Evolutionary conservation across 2,329 filamentous ascomycete species (phyloP).

Genomic region (Tolypocladium cylindrosporum): DNA sequence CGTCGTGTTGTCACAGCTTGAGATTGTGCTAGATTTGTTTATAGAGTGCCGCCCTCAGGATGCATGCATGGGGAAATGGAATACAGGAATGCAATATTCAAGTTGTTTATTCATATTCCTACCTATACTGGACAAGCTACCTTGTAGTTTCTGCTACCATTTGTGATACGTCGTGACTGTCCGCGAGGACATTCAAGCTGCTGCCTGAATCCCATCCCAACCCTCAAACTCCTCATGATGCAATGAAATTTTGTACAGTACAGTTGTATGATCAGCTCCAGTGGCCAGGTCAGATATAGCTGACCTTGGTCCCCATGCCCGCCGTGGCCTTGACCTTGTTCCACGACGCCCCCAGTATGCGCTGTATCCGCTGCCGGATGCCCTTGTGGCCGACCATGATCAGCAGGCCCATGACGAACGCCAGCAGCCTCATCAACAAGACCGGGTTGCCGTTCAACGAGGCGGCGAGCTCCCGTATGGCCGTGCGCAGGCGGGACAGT

Average conservation of each 20-base stretch:
- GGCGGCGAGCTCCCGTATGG: constrained; percentile 40
- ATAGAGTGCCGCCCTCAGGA: not conserved
- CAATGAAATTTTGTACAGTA: constrained; percentile 10
- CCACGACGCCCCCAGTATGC: constrained; percentile 62
- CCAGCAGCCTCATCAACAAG: constrained; percentile 51
- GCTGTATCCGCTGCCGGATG: constrained; percentile 63
- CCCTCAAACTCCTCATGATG: constrained; percentile 19
- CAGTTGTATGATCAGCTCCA: constrained; percentile 3
- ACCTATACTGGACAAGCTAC: not conserved
- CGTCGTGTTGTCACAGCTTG: not conserved
- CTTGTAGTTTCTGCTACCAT: not conserved
- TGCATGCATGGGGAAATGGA: not conserved
- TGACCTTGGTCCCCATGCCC: constrained; percentile 96
- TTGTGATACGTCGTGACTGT: not conserved
- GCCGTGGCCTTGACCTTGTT: constrained; percentile 74
- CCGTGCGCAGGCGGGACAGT: constrained; percentile 37
- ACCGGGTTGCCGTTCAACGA: constrained; percentile 47
- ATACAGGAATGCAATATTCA: not conserved
- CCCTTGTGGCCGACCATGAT: constrained; percentile 66
- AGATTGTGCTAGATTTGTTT: not conserved
- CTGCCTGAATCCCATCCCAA: not conserved
- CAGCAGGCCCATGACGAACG: constrained; percentile 72
- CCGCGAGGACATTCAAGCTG: not conserved
- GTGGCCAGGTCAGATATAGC: constrained; percentile 61
- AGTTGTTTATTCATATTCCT: not conserved